Percentiles rank a stretch among this genome's conserved stretches.
Conservation (phyloP, 345 rosid genomes). For the Ceriops tagal region DNA sequence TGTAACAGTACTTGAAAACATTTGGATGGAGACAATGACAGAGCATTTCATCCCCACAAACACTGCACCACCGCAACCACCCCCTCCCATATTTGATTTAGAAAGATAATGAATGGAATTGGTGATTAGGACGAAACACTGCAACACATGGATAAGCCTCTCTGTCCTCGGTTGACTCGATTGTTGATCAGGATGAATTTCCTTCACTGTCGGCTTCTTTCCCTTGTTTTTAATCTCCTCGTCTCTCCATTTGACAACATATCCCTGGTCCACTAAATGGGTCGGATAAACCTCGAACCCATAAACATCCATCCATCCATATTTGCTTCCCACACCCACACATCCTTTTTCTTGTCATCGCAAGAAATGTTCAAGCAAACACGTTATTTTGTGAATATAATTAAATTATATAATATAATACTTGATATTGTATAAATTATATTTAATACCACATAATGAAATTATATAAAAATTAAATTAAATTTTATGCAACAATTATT, state of each 20-base stretch:
- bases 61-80: background rate
- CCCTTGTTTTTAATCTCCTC: background rate
- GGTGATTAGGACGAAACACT: background rate
- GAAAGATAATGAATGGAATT: slow-evolving; percentile 14
- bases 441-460: too few species aligned
- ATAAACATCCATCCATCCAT: too few species aligned
- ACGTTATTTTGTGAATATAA: too few species aligned
- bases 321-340: too few species aligned
- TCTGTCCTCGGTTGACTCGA: slow-evolving; percentile 23
- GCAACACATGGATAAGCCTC: background rate
- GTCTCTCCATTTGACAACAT: background rate
- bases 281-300: too few species aligned
- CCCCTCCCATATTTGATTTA: background rate
- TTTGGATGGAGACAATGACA: slow-evolving; percentile 21
- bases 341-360: too few species aligned
- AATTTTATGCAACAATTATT: too few species aligned
- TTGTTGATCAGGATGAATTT: slow-evolving; percentile 4
- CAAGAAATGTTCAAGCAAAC: too few species aligned
- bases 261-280: too few species aligned
- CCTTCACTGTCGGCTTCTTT: slow-evolving; percentile 6
- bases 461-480: too few species aligned
- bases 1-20: slow-evolving; percentile 4
- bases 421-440: too few species aligned
- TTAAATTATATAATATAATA: too few species aligned
- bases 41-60: slow-evolving; percentile 11